Evolutionary conservation across 2,329 filamentous ascomycete species (phyloP), one percentile per base, ranked within the genome.

Genomic region (Penicillium digitatum): DNA sequence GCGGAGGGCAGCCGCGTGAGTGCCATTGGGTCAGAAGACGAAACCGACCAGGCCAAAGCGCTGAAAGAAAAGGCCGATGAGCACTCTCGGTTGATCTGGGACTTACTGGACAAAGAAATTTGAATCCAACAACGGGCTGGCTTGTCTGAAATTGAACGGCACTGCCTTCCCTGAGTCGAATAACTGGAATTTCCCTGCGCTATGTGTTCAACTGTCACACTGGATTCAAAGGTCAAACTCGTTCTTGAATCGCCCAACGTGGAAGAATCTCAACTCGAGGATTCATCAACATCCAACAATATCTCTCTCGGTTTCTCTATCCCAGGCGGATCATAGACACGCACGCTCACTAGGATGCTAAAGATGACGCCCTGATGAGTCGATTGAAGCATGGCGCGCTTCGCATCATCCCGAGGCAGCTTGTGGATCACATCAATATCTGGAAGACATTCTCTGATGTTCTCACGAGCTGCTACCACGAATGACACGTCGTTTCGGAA

Each of bases 51-150:
- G 9, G 31, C 52, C 11, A 57, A 39, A 14, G 48, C 37, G 4
- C 18, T 57, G 32, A 57, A 65, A 34, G 54, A 63, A 44, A 60
- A 65, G 26, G 42, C 58, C 3, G 39, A 63, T 34, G 66, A 72
- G 32, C 62, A 74, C 29, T 67, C 71, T 11, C 66, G 60, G 29
- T 54, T 69, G 38, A 52, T 77, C 18, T 78, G 76, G 76, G 63
- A 72, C 35, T 63, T 76, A 10, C 55, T 78, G 27, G 68, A 74
- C 40, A 69, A 70, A 11, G 65, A 72, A 18, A 58, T 58, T 26
- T 69, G 60, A 68, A 35, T 16, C 16, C 27, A 20, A 26, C 29
- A 16, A 31, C n/a, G n/a, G 8, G 9, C n/a, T 34, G 20, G n/a
- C 9, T 24, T 35, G 34, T 40, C 16, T 29, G n/a, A 27, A 20